A percentile compares a stretch with the other conserved stretches of the same genome.
These are phyloP conservation scores for Articulospora tetracladia DNA, from an alignment of 495 filamentous ascomycete genomes.

Conservation along the genomic window DNA sequence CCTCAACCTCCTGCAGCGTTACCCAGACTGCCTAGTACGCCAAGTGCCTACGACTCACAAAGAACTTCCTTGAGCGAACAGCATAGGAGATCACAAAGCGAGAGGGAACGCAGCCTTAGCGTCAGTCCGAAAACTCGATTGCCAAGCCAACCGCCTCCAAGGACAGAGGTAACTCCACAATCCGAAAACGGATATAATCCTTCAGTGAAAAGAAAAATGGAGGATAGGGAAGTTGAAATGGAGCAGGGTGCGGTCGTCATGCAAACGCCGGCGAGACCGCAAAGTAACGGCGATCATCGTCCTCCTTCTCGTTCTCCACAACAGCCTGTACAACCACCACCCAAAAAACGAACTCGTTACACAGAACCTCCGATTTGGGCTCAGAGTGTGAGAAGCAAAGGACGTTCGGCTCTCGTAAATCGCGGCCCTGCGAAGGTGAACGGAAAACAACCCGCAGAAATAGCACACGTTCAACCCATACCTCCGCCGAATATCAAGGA, in stretches of 20 bases:
- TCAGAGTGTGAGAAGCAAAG: conserved; percentile 18
- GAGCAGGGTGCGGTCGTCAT: conserved; percentile 29
- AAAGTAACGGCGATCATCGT: conserved; percentile 35
- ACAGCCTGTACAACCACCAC: conserved; percentile 30
- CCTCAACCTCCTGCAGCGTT: conserved; percentile 22
- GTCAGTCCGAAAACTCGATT: conserved; percentile 58
- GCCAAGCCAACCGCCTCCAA: conserved; percentile 18
- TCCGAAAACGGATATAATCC: conserved; percentile 25
- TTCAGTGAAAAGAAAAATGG: conserved; percentile 51
- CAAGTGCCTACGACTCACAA: conserved; percentile 28
- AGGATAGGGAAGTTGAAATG: conserved; percentile 43
- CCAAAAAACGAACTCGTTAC: conserved; percentile 36
- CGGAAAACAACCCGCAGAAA: conserved; percentile 16
- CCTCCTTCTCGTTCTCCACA: conserved; percentile 26
- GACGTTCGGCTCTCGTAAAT: background rate
- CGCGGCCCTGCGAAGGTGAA: conserved; percentile 17
- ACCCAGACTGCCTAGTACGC: conserved; percentile 38
- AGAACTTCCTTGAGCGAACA: conserved; percentile 24
- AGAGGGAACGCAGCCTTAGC: conserved; percentile 57
- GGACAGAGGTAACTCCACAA: conserved; percentile 11
- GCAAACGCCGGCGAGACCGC: conserved; percentile 36
- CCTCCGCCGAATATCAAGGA: conserved; percentile 23
- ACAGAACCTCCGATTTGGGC: conserved; percentile 43
- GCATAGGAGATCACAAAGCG: conserved; percentile 42
- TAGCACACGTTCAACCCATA: conserved; percentile 9